Conservation (phyloP, 164 flowering plant species). For the Paratinospora sagittata region DNA sequence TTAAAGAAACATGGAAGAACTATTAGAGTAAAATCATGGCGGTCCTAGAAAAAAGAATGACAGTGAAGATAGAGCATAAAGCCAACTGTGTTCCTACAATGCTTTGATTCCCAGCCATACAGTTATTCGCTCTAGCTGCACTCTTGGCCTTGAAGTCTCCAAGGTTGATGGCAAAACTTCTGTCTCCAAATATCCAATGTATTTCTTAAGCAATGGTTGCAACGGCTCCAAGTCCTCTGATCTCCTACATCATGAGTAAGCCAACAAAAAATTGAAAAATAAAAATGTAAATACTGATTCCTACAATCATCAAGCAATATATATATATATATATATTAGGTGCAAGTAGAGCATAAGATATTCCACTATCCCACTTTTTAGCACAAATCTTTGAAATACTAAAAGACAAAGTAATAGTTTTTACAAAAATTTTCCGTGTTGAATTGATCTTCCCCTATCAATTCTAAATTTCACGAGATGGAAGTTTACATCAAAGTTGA, state of each 20-base stretch:
- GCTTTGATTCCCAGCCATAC: conserved; percentile 93
- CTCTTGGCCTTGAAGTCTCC: conserved; percentile 64
- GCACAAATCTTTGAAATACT: not conserved
- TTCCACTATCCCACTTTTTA: not conserved
- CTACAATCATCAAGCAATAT: not conserved
- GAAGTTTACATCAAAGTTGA: too few relatives aligned
- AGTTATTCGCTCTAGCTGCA: conserved; percentile 64
- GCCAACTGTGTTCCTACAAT: conserved; percentile 43
- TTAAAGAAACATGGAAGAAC: conserved; percentile 13
- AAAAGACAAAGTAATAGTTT: not conserved
- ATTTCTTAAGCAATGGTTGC: conserved; percentile 84
- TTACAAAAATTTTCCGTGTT: too few relatives aligned
- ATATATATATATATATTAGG: not conserved
- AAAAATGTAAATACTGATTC: conserved; percentile 21
- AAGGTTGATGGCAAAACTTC: conserved; percentile 48
- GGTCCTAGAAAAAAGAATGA: conserved; percentile 15
- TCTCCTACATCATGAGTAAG: conserved; percentile 34
- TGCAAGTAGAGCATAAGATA: not conserved
- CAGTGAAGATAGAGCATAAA: conserved; percentile 11
- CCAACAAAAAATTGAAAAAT: not conserved
- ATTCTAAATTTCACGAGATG: too few relatives aligned
- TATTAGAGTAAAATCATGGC: conserved; percentile 14
- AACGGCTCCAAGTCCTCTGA: conserved; percentile 76
- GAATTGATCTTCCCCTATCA: too few relatives aligned
- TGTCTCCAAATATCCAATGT: conserved; percentile 51